Evolutionary conservation across 1,139 yeast genomes (phyloP), one percentile per base, ranked within the genome.

Genomic region (Candida labiduridarum): DNA sequence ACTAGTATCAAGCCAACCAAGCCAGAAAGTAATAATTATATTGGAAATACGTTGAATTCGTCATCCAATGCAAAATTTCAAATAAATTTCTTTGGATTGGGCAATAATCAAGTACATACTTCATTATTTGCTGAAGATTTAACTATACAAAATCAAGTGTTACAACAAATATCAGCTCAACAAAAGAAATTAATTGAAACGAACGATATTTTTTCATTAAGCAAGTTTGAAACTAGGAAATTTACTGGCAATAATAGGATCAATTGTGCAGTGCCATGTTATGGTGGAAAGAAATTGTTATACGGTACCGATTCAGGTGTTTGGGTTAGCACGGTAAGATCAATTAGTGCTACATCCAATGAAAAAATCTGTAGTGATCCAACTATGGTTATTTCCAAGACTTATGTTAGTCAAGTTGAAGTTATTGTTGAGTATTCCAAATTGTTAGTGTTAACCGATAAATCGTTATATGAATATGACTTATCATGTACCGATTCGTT

Each of bases 231-330:
- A 67, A 89, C 87, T 41, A 79, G 84, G 60, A 83, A 85, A 62
- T 92, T 92, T 67, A 73, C 75, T 45, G 84, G 86, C 25, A 89
- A 89, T 63, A 76, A 76, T 55, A 83, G 87, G 56, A 90, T 94
- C 58, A 91, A 89, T 62, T 91, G 98, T 73, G 95, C 94, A 29
- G 92, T 89, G 35, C 96, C 97, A 31, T 87, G 92, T 65, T 96
- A 94, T 63, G 97, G 97, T 50, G 98, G 99, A 22, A 82, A 96
- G 56, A 89, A 92, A 66, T 71, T 92, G 57, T 68, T 94, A 44
- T 92, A 89, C 62, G 98, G 98, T 45, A 91, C 98, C 0, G 96
- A 91, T 64, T 80, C 86, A 3, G 99, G 99, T 9, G 85, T 94
- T 7, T 95, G 89, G 79, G 83, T 90, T 44, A 84, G 95, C 44